Conservation (phyloP, 208 protist species). For the Herpetomonas tarakana region DNA sequence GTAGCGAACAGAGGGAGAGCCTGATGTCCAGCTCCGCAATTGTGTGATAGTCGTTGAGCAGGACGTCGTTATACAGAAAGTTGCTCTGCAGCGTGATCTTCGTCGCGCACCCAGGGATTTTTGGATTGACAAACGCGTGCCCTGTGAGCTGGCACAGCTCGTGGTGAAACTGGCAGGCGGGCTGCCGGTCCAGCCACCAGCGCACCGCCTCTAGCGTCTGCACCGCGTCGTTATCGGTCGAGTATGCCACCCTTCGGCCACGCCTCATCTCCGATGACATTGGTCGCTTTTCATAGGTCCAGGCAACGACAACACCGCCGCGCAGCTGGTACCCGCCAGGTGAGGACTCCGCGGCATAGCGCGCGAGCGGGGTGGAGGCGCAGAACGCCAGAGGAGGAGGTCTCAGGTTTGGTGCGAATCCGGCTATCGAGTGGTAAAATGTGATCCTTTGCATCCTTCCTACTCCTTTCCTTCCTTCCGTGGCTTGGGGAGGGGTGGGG, state of each 20-base stretch:
- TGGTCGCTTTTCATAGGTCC: background rate
- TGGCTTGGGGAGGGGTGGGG: background rate
- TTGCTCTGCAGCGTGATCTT: background rate
- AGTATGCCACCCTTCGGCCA: background rate
- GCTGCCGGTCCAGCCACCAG: background rate
- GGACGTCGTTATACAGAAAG: no score
- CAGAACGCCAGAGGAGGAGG: background rate
- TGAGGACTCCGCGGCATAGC: background rate
- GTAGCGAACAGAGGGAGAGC: background rate
- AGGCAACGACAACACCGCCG: background rate
- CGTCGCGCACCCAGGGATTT: background rate
- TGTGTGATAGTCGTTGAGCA: no score
- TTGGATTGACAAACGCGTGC: background rate
- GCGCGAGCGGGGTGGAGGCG: background rate
- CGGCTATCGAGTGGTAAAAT: background rate
- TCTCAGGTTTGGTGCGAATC: background rate
- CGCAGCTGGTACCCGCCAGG: background rate
- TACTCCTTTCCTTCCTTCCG: background rate
- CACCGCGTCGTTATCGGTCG: background rate
- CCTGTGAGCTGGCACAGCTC: background rate
- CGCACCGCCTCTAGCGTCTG: background rate
- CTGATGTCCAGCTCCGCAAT: no score
- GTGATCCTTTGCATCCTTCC: background rate
- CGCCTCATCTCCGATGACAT: no score
- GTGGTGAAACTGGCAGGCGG: background rate